Evolutionary conservation across 176 grass and related monocot genomes (phyloP).

Genomic region (Elymus sibiricus): DNA sequence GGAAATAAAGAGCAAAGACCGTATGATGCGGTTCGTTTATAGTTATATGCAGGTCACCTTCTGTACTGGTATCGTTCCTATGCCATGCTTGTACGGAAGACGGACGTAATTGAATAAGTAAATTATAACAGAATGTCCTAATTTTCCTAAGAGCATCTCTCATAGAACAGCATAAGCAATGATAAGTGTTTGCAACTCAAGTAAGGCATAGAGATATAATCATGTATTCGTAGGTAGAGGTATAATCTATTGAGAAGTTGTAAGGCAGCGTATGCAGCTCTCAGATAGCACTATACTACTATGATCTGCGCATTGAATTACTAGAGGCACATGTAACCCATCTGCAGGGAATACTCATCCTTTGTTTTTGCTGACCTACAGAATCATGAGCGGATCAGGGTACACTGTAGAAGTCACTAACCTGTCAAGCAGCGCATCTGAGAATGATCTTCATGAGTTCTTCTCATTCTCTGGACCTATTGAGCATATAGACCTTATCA

Average conservation of each 20-base stretch:
- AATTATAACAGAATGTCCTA: neutral
- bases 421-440: slow-evolving; percentile 67
- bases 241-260: neutral
- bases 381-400: slow-evolving; percentile 63
- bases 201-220: neutral
- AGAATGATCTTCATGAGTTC: slow-evolving; percentile 82
- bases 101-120: neutral
- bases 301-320: neutral
- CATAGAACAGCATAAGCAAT: neutral
- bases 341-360: slow-evolving; percentile 9
- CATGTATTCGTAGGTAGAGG: neutral
- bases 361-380: slow-evolving; percentile 37
- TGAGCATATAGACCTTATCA: slow-evolving; percentile 90
- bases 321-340: neutral
- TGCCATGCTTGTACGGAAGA: slow-evolving; percentile 3
- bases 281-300: neutral
- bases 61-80: neutral
- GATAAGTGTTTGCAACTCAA: neutral
- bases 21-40: neutral
- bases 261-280: neutral
- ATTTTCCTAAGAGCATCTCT: neutral
- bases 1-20: neutral
- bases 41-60: neutral
- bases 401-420: slow-evolving; percentile 90
- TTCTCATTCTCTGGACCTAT: slow-evolving; percentile 97